A percentile compares a stretch with the other conserved stretches of the same genome.
Conservation (phyloP, 495 filamentous ascomycete genomes). For the Hypoxylon fragiforme region DNA sequence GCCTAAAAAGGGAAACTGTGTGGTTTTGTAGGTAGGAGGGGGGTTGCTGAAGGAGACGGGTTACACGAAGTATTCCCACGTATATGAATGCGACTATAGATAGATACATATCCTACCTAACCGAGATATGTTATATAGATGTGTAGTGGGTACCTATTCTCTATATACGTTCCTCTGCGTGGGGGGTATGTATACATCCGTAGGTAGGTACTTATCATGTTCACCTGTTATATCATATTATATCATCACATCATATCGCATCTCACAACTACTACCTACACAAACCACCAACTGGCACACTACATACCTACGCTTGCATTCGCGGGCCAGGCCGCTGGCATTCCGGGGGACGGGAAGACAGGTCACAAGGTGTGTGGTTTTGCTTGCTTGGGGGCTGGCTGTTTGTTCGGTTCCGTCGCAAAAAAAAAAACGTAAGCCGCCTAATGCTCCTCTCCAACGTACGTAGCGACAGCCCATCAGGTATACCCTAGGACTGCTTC, state of each 20-base stretch:
- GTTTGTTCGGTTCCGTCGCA: slow-evolving; percentile 11
- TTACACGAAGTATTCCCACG: too few species aligned
- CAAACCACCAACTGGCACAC: slow-evolving; percentile 25
- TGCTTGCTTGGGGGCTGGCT: slow-evolving; percentile 8
- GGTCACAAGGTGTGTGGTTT: slow-evolving; percentile 26
- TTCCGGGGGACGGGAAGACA: slow-evolving; percentile 26
- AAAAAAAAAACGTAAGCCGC: slow-evolving; percentile 24
- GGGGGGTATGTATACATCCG: slow-evolving; percentile 2
- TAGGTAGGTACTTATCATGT: neutral
- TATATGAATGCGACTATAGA: too few species aligned
- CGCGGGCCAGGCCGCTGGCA: slow-evolving; percentile 30
- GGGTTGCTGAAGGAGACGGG: too few species aligned
- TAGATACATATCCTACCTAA: neutral
- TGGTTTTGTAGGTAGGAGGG: too few species aligned
- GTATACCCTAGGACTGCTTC: too few species aligned
- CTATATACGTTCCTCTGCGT: slow-evolving; percentile 23
- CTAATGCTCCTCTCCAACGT: too few species aligned
- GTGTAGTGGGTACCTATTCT: too few species aligned
- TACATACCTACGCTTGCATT: too few species aligned
- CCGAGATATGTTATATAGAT: too few species aligned
- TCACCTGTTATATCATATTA: neutral
- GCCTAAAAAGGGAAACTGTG: too few species aligned
- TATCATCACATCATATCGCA: slow-evolving; percentile 10
- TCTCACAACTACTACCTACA: slow-evolving; percentile 32
- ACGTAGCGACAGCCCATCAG: too few species aligned